Evolutionary conservation across 75 land plant species (phyloP), one percentile per base, ranked within the genome.

Genomic region (Pseudotsuga menziesii): DNA sequence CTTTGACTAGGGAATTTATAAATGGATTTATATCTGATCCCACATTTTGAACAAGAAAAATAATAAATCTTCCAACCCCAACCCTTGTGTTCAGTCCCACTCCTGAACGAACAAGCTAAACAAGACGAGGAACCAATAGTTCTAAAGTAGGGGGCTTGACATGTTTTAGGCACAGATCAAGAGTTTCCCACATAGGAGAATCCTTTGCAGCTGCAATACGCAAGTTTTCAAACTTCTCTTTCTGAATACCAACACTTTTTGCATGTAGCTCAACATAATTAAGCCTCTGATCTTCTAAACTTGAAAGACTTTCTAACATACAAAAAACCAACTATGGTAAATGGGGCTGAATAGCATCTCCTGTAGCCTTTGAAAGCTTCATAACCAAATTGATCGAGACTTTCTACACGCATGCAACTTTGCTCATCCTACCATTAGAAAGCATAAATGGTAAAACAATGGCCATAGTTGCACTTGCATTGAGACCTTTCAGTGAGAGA

Each of bases 151-250:
- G 74, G 29, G 58, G 66, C 74, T 97, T 94, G 20, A 95, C 85
- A 74, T 91, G 87, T 35, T 89, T 85, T 15, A 97, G 75, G 75
- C 94, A 97, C 11, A 91, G 61, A 44, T 97, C 98, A 69, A 97
- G 94, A 20, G 99, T 97, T 79, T 93, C 99, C 99, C 99, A 97
- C 99, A 97, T 97, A 14, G 99, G 96, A 80, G 98, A 94, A 75
- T 96, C 98, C 78, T 87, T 97, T 52, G 99, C 96, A 77, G 93
- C 90, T 69, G 99, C 88, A 78, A 97, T 86, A 54, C 98, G 85
- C 74, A 94, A 83, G 72, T 78, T 93, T 72, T 97, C 98, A 27
- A 97, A 90, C 78, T 95, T 97, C n/a, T 97, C 98, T 57, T 87
- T 83, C 74, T 88, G 88, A 80, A 97, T 87, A 54, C 99, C 99